phyloP scores from a whole-genome alignment of 2,329 filamentous ascomycete species.

The Clarireedia monteithiana region DNA sequence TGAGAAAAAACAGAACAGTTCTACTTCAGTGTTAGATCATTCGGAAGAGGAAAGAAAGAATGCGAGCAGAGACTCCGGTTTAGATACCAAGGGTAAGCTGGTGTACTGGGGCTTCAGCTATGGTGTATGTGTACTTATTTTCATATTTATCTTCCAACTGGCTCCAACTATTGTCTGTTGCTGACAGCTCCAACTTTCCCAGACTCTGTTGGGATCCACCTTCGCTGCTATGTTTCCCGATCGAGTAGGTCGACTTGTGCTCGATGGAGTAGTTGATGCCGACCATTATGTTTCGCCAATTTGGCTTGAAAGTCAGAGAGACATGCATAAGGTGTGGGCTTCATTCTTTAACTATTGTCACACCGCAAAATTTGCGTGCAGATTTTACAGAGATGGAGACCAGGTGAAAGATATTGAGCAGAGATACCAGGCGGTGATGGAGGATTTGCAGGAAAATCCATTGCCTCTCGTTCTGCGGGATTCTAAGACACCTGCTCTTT shows the following conservation, averaged over 20 bases:
- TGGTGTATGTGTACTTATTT: constrained; percentile 21
- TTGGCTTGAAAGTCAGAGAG: constrained; percentile 18
- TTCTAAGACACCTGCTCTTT: constrained; percentile 16
- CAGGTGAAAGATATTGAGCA: constrained; percentile 17
- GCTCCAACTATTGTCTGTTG: no score
- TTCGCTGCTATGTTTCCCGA: constrained; percentile 39
- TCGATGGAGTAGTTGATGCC: constrained; percentile 26
- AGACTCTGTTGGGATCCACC: constrained; percentile 33
- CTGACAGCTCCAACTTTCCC: no score
- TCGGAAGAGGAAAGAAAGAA: not conserved
- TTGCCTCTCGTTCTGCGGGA: constrained; percentile 17
- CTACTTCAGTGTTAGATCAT: not conserved
- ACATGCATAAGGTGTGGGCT: constrained; percentile 23
- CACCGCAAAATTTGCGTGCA: constrained; percentile 28
- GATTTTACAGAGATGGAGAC: constrained; percentile 20
- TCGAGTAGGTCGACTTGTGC: constrained; percentile 35
- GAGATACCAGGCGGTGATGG: constrained; percentile 31
- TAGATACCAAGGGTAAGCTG: constrained; percentile 22
- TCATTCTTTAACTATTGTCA: constrained; percentile 28
- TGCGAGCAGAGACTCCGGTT: not conserved
- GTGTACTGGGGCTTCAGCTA: constrained; percentile 46
- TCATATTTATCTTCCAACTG: no score
- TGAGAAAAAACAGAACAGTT: not conserved
- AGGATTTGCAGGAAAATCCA: constrained; percentile 31
- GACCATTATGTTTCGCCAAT: constrained; percentile 21